A percentile compares a stretch with the other conserved stretches of the same genome.
phyloP scores from a whole-genome alignment of 2,329 filamentous ascomycete species.

The Thermothelomyces thermophilus region DNA sequence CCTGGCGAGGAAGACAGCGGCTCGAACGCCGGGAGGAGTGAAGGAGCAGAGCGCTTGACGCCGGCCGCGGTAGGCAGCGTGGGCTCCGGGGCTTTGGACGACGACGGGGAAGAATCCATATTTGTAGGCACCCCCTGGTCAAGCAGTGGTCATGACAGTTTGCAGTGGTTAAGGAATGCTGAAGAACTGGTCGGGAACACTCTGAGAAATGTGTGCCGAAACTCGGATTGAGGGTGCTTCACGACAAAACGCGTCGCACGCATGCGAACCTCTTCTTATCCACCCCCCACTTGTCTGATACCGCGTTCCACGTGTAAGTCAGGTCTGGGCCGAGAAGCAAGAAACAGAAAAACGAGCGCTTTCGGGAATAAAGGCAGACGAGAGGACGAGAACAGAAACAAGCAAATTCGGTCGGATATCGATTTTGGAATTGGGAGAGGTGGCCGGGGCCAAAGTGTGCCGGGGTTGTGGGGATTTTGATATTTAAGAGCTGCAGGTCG shows the following conservation, averaged over 20 bases:
- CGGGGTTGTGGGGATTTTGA: conserved; percentile 23
- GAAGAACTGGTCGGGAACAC: conserved; percentile 5
- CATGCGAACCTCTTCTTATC: too few relatives aligned
- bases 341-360: not conserved
- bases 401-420: conserved; percentile 7
- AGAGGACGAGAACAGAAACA: conserved; percentile 10
- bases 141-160: conserved; percentile 20
- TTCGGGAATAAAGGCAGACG: conserved; percentile 3
- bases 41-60: conserved; percentile 57
- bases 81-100: conserved; percentile 30
- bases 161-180: not conserved
- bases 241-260: conserved; percentile 21
- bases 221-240: conserved; percentile 4
- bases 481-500: conserved; percentile 28
- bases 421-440: conserved; percentile 9
- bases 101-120: conserved; percentile 38
- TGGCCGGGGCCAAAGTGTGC: conserved; percentile 26
- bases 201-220: conserved; percentile 6
- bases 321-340: conserved; percentile 3
- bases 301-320: conserved; percentile 18
- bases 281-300: too few relatives aligned
- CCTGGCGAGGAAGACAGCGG: conserved; percentile 70
- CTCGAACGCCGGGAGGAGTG: conserved; percentile 72
- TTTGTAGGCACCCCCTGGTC: conserved; percentile 20
- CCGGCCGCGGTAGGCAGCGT: conserved; percentile 36